phyloP scores from a whole-genome alignment of 345 rosid genomes.

The Eucalyptus caleyi region DNA sequence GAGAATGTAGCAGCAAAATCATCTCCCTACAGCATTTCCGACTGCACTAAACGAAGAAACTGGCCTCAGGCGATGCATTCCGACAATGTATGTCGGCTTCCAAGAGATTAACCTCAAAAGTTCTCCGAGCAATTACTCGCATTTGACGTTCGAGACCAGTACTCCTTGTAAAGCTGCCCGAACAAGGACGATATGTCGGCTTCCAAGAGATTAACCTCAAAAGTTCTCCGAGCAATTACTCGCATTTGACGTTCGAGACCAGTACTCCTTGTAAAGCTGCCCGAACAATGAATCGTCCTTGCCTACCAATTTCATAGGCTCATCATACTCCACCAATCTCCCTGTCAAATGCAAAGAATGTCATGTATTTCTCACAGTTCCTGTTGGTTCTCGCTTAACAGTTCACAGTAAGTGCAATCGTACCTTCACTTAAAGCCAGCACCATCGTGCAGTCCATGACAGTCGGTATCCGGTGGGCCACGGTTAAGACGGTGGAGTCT shows the following conservation, averaged over 20 bases:
- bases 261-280: conserved; percentile 6
- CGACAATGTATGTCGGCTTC: neutral
- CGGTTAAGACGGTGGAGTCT: conserved; percentile 41
- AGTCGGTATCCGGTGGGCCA: conserved; percentile 57
- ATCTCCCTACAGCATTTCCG: neutral
- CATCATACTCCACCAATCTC: conserved; percentile 1
- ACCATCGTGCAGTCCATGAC: conserved; percentile 58
- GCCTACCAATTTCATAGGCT: neutral
- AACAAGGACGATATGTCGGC: neutral
- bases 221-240: neutral
- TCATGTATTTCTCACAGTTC: neutral
- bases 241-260: neutral
- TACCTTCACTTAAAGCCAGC: conserved; percentile 35
- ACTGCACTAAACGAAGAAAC: neutral
- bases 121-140: neutral
- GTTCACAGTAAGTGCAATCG: neutral
- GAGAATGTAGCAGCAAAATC: neutral
- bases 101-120: neutral
- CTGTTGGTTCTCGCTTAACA: neutral
- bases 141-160: conserved; percentile 1
- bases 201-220: neutral
- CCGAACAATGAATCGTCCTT: neutral
- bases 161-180: conserved; percentile 3
- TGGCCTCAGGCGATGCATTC: neutral
- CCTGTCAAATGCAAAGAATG: neutral